Percentiles rank a stretch among this genome's conserved stretches.
phyloP scores from a whole-genome alignment of 169 alveolate genomes.

The Amoebophrya sp. region DNA sequence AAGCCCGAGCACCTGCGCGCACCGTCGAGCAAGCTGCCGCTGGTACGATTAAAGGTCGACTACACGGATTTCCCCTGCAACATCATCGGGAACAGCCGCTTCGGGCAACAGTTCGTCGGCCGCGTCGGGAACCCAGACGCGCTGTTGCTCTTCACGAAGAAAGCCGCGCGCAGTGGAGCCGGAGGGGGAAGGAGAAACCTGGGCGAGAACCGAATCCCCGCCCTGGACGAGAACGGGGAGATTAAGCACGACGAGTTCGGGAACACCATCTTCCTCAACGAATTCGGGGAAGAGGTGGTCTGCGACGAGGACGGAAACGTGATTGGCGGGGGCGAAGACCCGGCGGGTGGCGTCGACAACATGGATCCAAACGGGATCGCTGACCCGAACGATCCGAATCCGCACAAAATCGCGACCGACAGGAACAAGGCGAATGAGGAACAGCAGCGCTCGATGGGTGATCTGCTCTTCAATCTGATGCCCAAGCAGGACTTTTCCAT shows the following conservation, averaged over 20 bases:
- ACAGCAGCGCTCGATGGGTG: neutral
- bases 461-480: neutral
- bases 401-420: too few relatives aligned
- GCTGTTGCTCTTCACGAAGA: neutral
- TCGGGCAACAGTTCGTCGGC: neutral
- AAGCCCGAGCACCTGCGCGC: neutral
- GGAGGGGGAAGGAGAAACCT: too few relatives aligned
- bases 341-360: too few relatives aligned
- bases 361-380: too few relatives aligned
- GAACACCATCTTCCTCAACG: neutral
- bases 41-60: neutral
- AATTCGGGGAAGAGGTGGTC: neutral
- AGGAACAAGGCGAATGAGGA: neutral
- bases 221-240: neutral
- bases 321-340: too few relatives aligned
- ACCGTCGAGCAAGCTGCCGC: neutral
- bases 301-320: too few relatives aligned
- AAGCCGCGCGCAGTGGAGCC: too few relatives aligned
- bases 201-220: neutral
- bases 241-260: neutral
- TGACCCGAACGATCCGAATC: too few relatives aligned
- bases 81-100: neutral
- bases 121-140: neutral
- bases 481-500: neutral
- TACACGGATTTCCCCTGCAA: neutral